Base-by-base conservation (phyloP, 2,329 filamentous ascomycete species). In the Claviceps sp. region DNA sequence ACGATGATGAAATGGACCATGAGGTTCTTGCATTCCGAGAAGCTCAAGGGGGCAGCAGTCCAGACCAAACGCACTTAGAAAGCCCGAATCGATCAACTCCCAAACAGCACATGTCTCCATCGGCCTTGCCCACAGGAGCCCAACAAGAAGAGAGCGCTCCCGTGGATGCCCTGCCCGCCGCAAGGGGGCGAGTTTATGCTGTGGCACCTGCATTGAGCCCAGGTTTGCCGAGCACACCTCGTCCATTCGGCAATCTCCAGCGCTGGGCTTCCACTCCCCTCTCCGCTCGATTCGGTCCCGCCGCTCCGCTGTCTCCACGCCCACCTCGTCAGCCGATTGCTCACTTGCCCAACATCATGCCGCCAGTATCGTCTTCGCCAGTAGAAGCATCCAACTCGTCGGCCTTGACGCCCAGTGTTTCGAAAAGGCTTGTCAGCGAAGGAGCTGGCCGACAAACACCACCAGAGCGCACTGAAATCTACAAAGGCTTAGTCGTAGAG, bases 1-100 rank as follows among this genome's bases (percentile, higher is more conserved):
- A 91, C 64, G 88, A 95, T 55, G 90, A 96, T 60, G 88, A 96
- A 58, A 76, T 77, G 51, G 79, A 88, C 51, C 80, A 90, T 47
- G 87, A 91, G 62, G 73, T 80, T 14, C 66, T 82, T n/a, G 80
- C 78, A 1, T 64, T 78, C 46, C 76, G 81, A 61, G 82, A 89
- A 59, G 79, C 83, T 13, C 83, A 88, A 61, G 74, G 77, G 29
- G 77, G 84, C 53, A 89, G 85, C 65, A 89, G 85, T 65, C 69
- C 79, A 34, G 90, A 86, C 0, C 87, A 86, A 64, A 88, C 29
- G 13, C 36, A 13, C 42, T 34, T 47, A 34, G 47, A 47, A 50
- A 47, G 23, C n/a, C 43, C 20, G 14, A 16, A 20, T 13, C 44
- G 22, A 47, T 14, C 8, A 29, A 3, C 20, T 17, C 42, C 20